Percentiles rank a stretch among this genome's conserved stretches.
phyloP scores from a whole-genome alignment of 306 rosid species.

The Sphenostylis stenocarpa region DNA sequence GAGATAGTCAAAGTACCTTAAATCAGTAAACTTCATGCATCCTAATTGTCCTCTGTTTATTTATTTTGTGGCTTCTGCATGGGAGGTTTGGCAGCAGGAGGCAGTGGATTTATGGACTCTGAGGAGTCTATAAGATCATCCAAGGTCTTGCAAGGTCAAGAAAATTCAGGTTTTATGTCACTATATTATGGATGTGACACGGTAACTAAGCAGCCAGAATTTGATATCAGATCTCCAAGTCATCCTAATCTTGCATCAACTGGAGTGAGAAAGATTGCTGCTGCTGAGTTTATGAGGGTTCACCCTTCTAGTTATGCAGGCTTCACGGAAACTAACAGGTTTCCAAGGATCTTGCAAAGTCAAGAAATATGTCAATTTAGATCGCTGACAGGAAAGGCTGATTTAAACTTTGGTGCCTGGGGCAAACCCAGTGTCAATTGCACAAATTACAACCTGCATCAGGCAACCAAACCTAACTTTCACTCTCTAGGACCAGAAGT shows the following conservation, averaged over 20 bases:
- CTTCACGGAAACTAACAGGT: conserved; percentile 68
- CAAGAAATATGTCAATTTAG: conserved; percentile 92
- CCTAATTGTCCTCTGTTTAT: conserved; percentile 17
- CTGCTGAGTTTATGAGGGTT: conserved; percentile 68
- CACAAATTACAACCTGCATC: conserved; percentile 59
- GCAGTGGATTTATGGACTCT: conserved; percentile 81
- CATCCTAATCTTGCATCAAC: conserved; percentile 57
- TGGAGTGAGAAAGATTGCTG: conserved; percentile 49
- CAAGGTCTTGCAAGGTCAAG: conserved; percentile 99
- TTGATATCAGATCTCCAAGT: conserved; percentile 61
- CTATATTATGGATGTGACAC: conserved; percentile 75
- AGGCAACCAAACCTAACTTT: conserved; percentile 54
- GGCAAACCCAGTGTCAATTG: conserved; percentile 54
- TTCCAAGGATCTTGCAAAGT: conserved; percentile 99
- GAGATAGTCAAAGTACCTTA: conserved; percentile 16
- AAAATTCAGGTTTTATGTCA: conserved; percentile 84
- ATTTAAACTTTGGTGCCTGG: conserved; percentile 63
- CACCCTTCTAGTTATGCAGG: conserved; percentile 65
- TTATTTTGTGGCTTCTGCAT: conserved; percentile 13
- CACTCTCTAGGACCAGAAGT: conserved; percentile 54
- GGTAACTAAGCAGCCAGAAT: conserved; percentile 63
- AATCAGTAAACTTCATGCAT: not conserved
- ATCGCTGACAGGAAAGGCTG: conserved; percentile 65
- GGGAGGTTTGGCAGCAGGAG: conserved; percentile 50
- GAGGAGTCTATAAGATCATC: conserved; percentile 89